Evolutionary conservation across 1,284 basidiomycete species (phyloP), one percentile per base, ranked within the genome.

Genomic region (Cutaneotrichosporon sp.): DNA sequence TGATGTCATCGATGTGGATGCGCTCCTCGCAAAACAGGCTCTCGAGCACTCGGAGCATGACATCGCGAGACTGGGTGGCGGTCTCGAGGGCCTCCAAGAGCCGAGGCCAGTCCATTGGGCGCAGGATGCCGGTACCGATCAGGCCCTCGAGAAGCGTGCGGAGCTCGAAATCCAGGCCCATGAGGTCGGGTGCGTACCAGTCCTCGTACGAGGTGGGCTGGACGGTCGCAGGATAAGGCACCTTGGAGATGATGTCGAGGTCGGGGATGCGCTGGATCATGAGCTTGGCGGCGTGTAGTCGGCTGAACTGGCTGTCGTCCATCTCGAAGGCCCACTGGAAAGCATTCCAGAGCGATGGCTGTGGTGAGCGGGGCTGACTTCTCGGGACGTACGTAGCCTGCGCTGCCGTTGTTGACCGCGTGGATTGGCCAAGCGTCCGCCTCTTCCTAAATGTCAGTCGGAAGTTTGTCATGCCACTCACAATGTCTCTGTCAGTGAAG

Each of bases 131-230:
- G 53, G 74, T 70, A 1, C 70, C 74, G n/a, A 80, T 67, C 16
- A 80, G 60, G 0, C 78, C 79, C 60, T 80, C 78, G 14, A 79
- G 67, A 13, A 78, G 59, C 4, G 73, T 72, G 9, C 76, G 66
- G 2, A 68, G 71, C 4, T 68, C 68, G 49, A 80, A 80, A 34
- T 63, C 50, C 27, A 66, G 31, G 11, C 49, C 10, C 2, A 58
- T 51, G 3, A 76, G 62, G 38, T 76, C 64, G 3, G 74, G 74
- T 3, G 60, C 52, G 4, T 34, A 1, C 64, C 64, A 62, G 18
- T 49, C 55, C 5, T 45, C 4, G 11, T 4, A 11, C 22, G 13
- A 29, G 18, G 13, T 31, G 14, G 34, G 10, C 22, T 38, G 9
- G 13, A 14, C 4, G 31, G 22, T 53, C 18, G 20, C 2, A 11